A percentile compares a stretch with the other conserved stretches of the same genome.
Evolutionary conservation across 176 grass and related monocot species (phyloP).

Genomic region (Panicum miliaceum): DNA sequence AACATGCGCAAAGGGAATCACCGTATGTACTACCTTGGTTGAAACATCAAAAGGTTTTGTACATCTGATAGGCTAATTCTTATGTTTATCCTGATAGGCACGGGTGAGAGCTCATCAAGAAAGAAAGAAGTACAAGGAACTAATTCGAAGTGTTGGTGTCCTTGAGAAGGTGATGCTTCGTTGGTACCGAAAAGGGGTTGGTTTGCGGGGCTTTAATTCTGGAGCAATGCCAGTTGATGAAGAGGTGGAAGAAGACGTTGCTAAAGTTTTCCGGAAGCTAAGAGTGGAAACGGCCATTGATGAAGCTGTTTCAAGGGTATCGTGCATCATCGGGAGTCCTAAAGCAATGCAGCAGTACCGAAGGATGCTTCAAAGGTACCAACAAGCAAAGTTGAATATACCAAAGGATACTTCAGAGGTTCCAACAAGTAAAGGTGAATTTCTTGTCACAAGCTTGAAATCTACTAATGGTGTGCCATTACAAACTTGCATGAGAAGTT

Average conservation of each 20-base stretch:
- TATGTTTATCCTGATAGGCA: constrained; percentile 60
- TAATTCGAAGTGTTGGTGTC: constrained; percentile 65
- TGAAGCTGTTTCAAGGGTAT: constrained; percentile 77
- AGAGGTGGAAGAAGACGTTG: constrained; percentile 65
- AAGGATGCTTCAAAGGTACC: constrained; percentile 73
- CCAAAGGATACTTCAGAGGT: constrained; percentile 63
- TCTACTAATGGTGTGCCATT: not conserved
- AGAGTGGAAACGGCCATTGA: constrained; percentile 74
- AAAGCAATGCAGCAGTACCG: constrained; percentile 73
- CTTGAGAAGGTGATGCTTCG: constrained; percentile 79
- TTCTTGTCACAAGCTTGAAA: not conserved
- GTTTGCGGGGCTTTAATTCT: constrained; percentile 63
- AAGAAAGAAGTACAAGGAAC: constrained; percentile 60
- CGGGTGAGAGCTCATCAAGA: constrained; percentile 81
- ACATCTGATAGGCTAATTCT: not conserved
- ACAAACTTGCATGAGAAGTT: not conserved
- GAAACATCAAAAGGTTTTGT: not conserved
- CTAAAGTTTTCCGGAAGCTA: constrained; percentile 69
- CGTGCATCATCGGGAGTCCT: constrained; percentile 47
- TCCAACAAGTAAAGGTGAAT: constrained; percentile 64
- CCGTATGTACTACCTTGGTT: constrained; percentile 11
- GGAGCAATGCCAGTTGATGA: constrained; percentile 56
- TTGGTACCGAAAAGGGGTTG: constrained; percentile 72
- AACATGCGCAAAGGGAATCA: constrained; percentile 9
- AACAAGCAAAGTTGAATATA: constrained; percentile 68